A percentile compares a stretch with the other conserved stretches of the same genome.
phyloP scores from a whole-genome alignment of 257 asterid genomes.

The Solanum sejunctum region DNA sequence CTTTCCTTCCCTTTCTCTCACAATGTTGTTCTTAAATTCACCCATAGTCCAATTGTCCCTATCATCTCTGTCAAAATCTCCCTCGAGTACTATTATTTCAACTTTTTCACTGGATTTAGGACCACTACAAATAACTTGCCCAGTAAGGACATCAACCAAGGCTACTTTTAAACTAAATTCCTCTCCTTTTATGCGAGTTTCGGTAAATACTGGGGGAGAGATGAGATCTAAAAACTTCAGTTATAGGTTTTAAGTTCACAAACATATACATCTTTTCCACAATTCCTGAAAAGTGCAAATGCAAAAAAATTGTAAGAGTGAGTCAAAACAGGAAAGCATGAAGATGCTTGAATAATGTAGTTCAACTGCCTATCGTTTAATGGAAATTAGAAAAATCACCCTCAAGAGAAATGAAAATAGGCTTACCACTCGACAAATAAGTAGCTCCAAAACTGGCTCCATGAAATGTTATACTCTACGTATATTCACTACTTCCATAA shows the following conservation, averaged over 20 bases:
- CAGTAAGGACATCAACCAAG: constrained; percentile 37
- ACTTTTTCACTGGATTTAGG: constrained; percentile 53
- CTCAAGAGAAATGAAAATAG: background rate
- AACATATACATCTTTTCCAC: constrained; percentile 40
- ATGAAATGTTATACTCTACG: constrained; percentile 48
- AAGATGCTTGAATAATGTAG: background rate
- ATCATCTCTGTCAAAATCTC: constrained; percentile 73
- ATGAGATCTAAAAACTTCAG: constrained; percentile 38
- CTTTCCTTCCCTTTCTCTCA: constrained; percentile 68
- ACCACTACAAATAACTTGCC: constrained; percentile 45
- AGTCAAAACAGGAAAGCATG: background rate
- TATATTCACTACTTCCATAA: constrained; percentile 49
- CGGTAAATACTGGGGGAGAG: constrained; percentile 76
- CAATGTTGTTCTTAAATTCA: constrained; percentile 55
- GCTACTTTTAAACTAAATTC: constrained; percentile 45
- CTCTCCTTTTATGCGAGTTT: constrained; percentile 75
- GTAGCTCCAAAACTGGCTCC: constrained; percentile 82
- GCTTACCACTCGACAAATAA: constrained; percentile 81
- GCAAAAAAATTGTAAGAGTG: background rate
- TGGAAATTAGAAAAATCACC: background rate
- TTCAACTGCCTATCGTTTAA: constrained; percentile 34
- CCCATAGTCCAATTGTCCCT: constrained; percentile 51
- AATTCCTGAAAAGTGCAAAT: constrained; percentile 25
- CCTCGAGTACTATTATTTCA: constrained; percentile 74
- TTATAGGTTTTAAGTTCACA: constrained; percentile 49